A percentile compares a stretch with the other conserved stretches of the same genome.
Conservation (phyloP, 208 protist species). For the Angomonas desouzai region DNA sequence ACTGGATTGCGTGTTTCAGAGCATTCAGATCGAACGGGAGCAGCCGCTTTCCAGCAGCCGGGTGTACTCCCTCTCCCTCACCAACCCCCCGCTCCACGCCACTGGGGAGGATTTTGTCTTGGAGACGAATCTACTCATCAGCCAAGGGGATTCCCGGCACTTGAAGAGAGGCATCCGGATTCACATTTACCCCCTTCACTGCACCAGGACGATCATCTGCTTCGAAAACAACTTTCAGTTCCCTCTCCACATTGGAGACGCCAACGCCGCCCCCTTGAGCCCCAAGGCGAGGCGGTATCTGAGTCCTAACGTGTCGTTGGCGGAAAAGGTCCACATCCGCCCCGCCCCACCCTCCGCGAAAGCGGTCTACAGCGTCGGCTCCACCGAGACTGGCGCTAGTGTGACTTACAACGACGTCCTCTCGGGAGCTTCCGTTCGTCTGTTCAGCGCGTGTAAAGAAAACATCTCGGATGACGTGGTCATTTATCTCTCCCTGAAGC, state of each 20-base stretch:
- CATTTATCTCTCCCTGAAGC: conserved; percentile 36
- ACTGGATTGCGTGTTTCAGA: conserved; percentile 27
- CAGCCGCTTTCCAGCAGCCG: conserved; percentile 11
- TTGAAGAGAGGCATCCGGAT: conserved; percentile 55
- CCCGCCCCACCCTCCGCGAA: conserved; percentile 25
- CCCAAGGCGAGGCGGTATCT: conserved; percentile 62
- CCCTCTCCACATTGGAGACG: conserved; percentile 22
- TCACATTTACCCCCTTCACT: conserved; percentile 63
- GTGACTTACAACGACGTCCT: conserved; percentile 14
- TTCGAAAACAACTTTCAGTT: conserved; percentile 67
- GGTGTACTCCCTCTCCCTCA: conserved; percentile 38
- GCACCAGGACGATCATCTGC: conserved; percentile 57
- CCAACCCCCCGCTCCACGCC: conserved; percentile 54
- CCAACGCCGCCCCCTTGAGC: conserved; percentile 25
- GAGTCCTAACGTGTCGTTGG: conserved; percentile 30
- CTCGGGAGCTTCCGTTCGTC: conserved; percentile 17
- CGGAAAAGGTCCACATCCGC: conserved; percentile 37
- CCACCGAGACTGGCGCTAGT: conserved; percentile 18
- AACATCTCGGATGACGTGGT: conserved; percentile 10
- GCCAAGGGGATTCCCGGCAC: conserved; percentile 21
- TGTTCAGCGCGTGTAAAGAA: conserved; percentile 25
- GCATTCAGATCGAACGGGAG: conserved; percentile 24
- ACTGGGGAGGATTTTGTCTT: conserved; percentile 50
- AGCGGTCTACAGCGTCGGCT: conserved; percentile 14
- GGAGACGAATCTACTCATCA: conserved; percentile 42